Percentiles rank a stretch among this genome's conserved stretches.
Evolutionary conservation across 352 stramenopile species (phyloP).

Genomic region (Globisporangium middletonii): DNA sequence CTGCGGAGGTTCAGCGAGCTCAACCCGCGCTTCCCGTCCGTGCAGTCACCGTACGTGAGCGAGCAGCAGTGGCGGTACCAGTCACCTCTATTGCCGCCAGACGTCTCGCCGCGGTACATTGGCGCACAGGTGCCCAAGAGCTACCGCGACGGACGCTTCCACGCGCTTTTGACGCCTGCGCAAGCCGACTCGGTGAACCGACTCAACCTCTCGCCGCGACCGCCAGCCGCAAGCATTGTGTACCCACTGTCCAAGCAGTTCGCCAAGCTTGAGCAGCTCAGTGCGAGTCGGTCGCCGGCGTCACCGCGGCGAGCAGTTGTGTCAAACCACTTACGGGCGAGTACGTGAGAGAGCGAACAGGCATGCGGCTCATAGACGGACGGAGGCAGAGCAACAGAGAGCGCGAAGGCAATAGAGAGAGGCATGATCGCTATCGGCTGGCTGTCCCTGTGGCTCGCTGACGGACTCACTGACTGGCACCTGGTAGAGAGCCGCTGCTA

Average conservation of each 20-base stretch:
- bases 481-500: not conserved
- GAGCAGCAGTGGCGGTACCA: conserved; percentile 52
- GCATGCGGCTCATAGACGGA: no score
- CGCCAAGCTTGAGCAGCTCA: conserved; percentile 4
- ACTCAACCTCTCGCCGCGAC: conserved; percentile 28
- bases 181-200: conserved; percentile 49
- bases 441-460: not conserved
- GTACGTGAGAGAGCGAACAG: no score
- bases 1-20: conserved; percentile 36
- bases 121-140: conserved; percentile 44
- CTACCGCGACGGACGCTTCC: conserved; percentile 49
- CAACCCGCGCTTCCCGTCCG: conserved; percentile 58
- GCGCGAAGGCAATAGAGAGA: no score
- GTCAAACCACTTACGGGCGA: no score
- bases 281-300: not conserved
- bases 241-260: conserved; percentile 22
- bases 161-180: conserved; percentile 32
- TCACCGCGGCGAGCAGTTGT: not conserved
- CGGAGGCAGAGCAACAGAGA: no score
- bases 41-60: conserved; percentile 31
- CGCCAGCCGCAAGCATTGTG: conserved; percentile 9
- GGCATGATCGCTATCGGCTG: not conserved
- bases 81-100: conserved; percentile 35
- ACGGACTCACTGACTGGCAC: no score
- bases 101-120: conserved; percentile 47